Evolutionary conservation across 768 basidiomycete species (phyloP).

Genomic region (Kockovaella imperatae): DNA sequence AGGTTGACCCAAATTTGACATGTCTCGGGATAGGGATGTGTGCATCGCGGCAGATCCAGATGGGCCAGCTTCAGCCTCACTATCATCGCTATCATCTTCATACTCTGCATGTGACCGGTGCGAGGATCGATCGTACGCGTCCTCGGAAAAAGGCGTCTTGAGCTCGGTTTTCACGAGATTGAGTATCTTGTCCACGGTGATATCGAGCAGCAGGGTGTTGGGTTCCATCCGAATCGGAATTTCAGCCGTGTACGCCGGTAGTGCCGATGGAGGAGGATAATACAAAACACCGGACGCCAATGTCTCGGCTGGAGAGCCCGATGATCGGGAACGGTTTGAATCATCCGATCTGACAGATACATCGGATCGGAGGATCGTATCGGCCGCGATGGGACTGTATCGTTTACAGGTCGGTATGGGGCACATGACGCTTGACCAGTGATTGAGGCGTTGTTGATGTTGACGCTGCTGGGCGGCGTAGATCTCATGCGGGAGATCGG

Average conservation of each 20-base stretch:
- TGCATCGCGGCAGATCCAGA: neutral
- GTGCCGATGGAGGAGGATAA: conserved; percentile 18
- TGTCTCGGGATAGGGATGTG: neutral
- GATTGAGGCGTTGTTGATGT: conserved; percentile 28
- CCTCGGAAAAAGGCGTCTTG: neutral
- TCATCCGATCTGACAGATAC: conserved; percentile 3
- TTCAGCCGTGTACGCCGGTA: conserved; percentile 18
- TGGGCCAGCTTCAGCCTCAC: neutral
- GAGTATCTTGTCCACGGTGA: conserved; percentile 35
- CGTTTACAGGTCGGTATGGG: conserved; percentile 40
- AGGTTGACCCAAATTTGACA: neutral
- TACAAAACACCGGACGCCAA: conserved; percentile 32
- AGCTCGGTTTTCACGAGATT: conserved; percentile 31
- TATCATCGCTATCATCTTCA: neutral
- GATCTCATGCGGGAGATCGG: conserved; percentile 47
- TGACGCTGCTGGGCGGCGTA: conserved; percentile 41
- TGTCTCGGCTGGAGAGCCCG: neutral
- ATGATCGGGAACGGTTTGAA: neutral
- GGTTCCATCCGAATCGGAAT: conserved; percentile 5
- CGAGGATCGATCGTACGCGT: neutral
- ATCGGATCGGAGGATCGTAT: conserved; percentile 1
- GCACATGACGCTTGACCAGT: conserved; percentile 38
- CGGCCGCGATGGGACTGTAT: conserved; percentile 20
- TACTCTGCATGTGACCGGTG: neutral
- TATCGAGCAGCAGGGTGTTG: conserved; percentile 28